These are phyloP conservation scores for Neoboletus magnificus DNA, from an alignment of 768 basidiomycete genomes.

Conservation along the genomic window DNA sequence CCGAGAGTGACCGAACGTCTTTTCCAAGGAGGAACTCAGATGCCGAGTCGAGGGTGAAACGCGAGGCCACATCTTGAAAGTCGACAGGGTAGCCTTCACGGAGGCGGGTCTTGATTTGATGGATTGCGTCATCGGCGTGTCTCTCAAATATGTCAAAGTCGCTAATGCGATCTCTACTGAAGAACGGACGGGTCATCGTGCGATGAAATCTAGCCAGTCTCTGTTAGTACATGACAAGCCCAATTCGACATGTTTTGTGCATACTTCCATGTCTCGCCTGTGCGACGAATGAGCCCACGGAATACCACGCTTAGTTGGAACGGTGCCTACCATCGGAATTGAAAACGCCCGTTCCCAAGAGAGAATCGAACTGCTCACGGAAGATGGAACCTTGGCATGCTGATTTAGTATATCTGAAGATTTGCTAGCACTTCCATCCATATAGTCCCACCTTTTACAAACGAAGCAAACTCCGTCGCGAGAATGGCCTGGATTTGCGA, in stretches of 20 bases:
- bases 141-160: conserved; percentile 41
- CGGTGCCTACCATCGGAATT: conserved; percentile 36
- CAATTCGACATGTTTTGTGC: neutral
- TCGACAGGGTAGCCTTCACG: conserved; percentile 39
- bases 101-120: conserved; percentile 32
- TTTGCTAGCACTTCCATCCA: neutral
- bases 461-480: conserved; percentile 36
- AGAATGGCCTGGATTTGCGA: conserved; percentile 32
- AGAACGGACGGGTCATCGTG: no score
- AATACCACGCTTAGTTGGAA: neutral
- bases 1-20: conserved; percentile 35
- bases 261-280: conserved; percentile 41
- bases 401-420: neutral
- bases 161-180: no score
- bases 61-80: conserved; percentile 40
- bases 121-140: no score
- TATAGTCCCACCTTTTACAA: conserved; percentile 31
- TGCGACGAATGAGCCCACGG: neutral
- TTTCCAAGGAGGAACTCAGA: conserved; percentile 55
- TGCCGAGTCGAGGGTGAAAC: no score
- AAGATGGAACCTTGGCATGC: conserved; percentile 22
- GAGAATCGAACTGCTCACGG: conserved; percentile 21
- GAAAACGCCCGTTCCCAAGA: conserved; percentile 39
- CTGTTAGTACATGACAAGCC: neutral
- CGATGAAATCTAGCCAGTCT: conserved; percentile 37